Percentiles rank a stretch among this genome's conserved stretches.
Evolutionary conservation across 2,329 filamentous ascomycete species (phyloP).

Genomic region (Calonectria honghensis): DNA sequence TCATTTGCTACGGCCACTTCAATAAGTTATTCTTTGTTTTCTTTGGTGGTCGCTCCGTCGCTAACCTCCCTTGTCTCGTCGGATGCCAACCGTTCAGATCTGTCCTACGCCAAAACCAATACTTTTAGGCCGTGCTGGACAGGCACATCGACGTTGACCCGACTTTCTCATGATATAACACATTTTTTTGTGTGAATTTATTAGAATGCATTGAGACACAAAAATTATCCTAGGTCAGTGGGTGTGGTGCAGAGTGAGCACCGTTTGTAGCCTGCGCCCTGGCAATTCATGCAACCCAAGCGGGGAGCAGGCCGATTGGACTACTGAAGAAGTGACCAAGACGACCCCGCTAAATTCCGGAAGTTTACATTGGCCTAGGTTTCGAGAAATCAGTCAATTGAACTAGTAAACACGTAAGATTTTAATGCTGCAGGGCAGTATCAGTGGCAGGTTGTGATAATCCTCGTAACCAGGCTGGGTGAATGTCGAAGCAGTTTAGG

Average conservation of each 20-base stretch:
- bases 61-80: not conserved
- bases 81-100: no score
- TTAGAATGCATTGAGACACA: no score
- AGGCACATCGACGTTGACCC: no score
- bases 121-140: no score
- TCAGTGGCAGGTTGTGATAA: not conserved
- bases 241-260: not conserved
- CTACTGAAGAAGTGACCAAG: not conserved
- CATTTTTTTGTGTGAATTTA: not conserved
- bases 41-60: not conserved
- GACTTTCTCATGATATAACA: not conserved
- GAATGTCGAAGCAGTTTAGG: not conserved
- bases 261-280: not conserved
- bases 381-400: not conserved
- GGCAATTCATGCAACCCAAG: not conserved
- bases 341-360: not conserved
- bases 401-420: not conserved
- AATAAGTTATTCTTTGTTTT: not conserved
- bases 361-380: not conserved
- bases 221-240: not conserved
- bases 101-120: not conserved
- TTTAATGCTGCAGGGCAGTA: not conserved
- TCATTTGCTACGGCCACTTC: not conserved
- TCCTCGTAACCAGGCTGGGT: not conserved
- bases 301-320: not conserved